These are phyloP conservation scores for Backusella macrospora DNA, from an alignment of 192 early-diverging fungal species.

Conservation along the genomic window DNA sequence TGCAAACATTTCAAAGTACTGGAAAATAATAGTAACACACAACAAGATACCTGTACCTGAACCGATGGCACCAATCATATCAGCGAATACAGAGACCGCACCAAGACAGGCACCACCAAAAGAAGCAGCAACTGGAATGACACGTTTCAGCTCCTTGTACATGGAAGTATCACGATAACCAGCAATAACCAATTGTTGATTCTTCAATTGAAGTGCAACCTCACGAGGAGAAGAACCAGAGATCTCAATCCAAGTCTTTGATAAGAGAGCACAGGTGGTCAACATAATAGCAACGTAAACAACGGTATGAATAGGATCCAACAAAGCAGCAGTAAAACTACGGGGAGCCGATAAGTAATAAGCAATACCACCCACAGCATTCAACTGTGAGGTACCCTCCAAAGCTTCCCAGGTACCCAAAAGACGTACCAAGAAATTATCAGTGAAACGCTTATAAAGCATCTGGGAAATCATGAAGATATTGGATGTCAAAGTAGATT, in stretches of 20 bases:
- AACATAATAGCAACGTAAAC: constrained; percentile 96
- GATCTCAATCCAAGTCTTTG: constrained; percentile 99
- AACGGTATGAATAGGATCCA: constrained; percentile 95
- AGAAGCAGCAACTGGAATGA: constrained; percentile 96
- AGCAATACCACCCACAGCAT: constrained; percentile 89
- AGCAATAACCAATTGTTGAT: constrained; percentile 94
- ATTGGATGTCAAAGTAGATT: constrained; percentile 96
- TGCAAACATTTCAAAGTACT: constrained; percentile 50
- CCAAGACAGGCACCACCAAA: constrained; percentile 98
- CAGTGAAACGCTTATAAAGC: constrained; percentile 96
- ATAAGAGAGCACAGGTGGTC: constrained; percentile 92
- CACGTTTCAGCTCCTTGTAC: constrained; percentile 99
- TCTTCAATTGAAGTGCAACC: constrained; percentile 97
- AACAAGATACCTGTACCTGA: constrained; percentile 99
- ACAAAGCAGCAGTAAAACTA: constrained; percentile 76
- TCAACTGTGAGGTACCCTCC: constrained; percentile 95
- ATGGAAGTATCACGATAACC: constrained; percentile 93
- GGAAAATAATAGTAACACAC: constrained; percentile 87
- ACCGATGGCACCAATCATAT: constrained; percentile 98
- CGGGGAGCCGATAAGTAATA: constrained; percentile 99
- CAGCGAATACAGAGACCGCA: constrained; percentile 92
- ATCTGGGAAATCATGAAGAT: constrained; percentile 99
- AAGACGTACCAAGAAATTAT: constrained; percentile 90
- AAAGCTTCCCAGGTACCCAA: constrained; percentile 97
- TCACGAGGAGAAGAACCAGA: constrained; percentile 97